phyloP scores from a whole-genome alignment of 1,284 basidiomycete species.

The Ganoderma resinaceum region DNA sequence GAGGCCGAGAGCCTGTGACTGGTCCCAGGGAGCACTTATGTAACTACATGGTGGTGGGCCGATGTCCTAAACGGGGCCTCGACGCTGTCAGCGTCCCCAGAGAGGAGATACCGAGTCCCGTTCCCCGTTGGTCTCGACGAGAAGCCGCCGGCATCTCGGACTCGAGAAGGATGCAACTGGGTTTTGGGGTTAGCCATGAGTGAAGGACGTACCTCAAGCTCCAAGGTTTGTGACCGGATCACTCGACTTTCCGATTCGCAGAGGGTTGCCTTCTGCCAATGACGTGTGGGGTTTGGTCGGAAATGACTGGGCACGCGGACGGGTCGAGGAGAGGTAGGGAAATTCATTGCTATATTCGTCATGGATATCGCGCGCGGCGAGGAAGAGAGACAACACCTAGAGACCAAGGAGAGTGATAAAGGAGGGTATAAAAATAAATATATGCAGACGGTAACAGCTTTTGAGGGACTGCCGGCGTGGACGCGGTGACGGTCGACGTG shows the following conservation, averaged over 20 bases:
- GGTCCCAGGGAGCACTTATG: conserved; percentile 10
- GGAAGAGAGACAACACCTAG: conserved; percentile 22
- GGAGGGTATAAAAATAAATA: conserved; percentile 35
- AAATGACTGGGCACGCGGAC: neutral
- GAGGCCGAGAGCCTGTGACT: conserved; percentile 12
- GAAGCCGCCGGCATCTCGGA: neutral
- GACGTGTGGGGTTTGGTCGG: neutral
- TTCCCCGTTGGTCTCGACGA: neutral
- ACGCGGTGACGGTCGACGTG: neutral
- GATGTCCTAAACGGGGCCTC: neutral
- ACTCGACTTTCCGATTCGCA: neutral
- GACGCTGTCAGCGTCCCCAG: neutral
- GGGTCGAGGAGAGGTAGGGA: neutral
- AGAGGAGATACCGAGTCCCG: neutral
- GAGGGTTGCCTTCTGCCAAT: conserved; percentile 7
- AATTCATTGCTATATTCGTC: conserved; percentile 34
- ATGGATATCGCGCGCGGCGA: conserved; percentile 28
- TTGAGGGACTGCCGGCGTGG: conserved; percentile 18
- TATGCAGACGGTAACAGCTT: conserved; percentile 26
- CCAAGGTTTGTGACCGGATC: neutral
- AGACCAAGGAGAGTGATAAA: conserved; percentile 21
- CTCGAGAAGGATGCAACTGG: neutral
- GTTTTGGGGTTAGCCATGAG: neutral
- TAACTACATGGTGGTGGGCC: neutral
- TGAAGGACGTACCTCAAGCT: neutral